Evolutionary conservation across 768 basidiomycete species (phyloP).

Genomic region (Tulasnella sp.): DNA sequence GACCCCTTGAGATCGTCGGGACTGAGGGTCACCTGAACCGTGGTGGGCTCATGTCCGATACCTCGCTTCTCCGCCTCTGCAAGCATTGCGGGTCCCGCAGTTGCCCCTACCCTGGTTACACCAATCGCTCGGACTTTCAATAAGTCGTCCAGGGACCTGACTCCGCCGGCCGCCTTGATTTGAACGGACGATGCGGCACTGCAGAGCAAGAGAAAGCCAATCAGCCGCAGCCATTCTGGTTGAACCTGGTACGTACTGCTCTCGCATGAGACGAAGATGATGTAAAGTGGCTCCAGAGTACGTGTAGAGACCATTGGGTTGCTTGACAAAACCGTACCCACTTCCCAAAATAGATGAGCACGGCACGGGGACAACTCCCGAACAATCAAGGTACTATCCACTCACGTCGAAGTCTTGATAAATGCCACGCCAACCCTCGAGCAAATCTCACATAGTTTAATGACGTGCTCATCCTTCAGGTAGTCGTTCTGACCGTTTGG

Average conservation of each 20-base stretch:
- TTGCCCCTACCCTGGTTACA: slow-evolving; percentile 28
- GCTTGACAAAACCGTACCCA: slow-evolving; percentile 31
- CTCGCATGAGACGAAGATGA: slow-evolving; percentile 30
- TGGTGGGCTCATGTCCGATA: slow-evolving; percentile 25
- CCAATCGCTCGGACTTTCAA: slow-evolving; percentile 29
- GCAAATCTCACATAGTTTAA: slow-evolving; percentile 30
- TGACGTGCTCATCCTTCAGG: slow-evolving; percentile 29
- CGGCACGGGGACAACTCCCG: too few species aligned
- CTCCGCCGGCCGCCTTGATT: slow-evolving; percentile 31
- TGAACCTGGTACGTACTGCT: slow-evolving; percentile 18
- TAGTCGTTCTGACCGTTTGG: slow-evolving; percentile 26
- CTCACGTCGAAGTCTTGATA: slow-evolving; percentile 30
- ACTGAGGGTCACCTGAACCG: slow-evolving; percentile 25
- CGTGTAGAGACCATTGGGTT: slow-evolving; percentile 26
- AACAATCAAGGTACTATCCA: background rate
- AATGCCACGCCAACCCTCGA: slow-evolving; percentile 28
- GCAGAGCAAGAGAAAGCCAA: background rate
- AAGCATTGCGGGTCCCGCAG: slow-evolving; percentile 28
- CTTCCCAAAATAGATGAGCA: background rate
- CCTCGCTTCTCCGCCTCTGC: slow-evolving; percentile 28
- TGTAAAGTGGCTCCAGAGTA: slow-evolving; percentile 29
- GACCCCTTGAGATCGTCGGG: background rate
- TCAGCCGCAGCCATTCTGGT: background rate
- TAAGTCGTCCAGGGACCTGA: slow-evolving; percentile 30
- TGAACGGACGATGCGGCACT: slow-evolving; percentile 24